Base-by-base conservation (phyloP, 2,329 filamentous ascomycete species). In the Aspergillus sp. region DNA sequence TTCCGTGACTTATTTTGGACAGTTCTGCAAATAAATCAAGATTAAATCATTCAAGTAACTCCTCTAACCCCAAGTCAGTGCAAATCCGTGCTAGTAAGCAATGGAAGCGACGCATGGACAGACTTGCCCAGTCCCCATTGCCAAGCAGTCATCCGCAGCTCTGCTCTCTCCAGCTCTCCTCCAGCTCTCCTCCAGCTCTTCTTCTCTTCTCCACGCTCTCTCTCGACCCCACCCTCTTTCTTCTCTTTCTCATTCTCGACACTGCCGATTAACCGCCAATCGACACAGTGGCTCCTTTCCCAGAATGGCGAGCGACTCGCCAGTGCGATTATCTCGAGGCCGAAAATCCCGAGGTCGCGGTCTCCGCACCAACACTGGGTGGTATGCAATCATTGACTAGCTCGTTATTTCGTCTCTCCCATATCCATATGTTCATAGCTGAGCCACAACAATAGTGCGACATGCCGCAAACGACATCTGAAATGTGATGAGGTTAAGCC, bases 301-400 rank as follows among this genome's bases (percentile, higher is more conserved):
- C 26, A 9, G 3, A n/a, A 44, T 22, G 17, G 15, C 18, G 18
- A 36, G 26, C 45, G 9, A 36, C 36, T 43, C 48, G 4, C 22
- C 36, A 9, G 24, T 34, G 24, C 50, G 44, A 34, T 12, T 53
- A 15, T 53, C 50, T 36, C 41, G 50, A 26, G 41, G 41, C 26
- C 65, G 67, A 26, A 68, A 68, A 56, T 69, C 68, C 48, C 67
- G 68, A 1, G 65, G 68, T 4, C 64, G 68, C 24, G 68, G 68
- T 24, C 51, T 70, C 22, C 67, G 68, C 30, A 64, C 68, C 44
- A 68, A 64, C 26, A 68, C 68, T 22, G 68, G 68, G 36, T 70
- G 68, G 68, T 70, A 39, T 41, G 65, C 64, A 53, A 18, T 12
- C 38, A 5, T 12, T 32, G n/a, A 6, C 15, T 41, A 17, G 15